Conservation (phyloP, 2,329 filamentous ascomycete species). For the Pezicula carpinea region DNA sequence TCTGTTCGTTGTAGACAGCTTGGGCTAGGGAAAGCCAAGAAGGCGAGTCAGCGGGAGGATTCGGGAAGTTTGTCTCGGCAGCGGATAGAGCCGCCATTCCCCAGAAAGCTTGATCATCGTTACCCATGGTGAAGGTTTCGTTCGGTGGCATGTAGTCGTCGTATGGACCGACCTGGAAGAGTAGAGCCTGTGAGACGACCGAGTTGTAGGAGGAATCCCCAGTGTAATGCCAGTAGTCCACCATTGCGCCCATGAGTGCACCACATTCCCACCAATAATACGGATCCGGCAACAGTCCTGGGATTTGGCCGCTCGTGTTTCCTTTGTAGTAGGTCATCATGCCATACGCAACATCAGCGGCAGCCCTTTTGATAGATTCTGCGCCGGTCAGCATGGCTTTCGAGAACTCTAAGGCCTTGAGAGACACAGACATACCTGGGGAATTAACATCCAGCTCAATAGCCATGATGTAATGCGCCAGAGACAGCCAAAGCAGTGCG, state of each 20-base stretch:
- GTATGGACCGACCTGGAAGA: constrained; percentile 68
- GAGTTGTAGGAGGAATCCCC: constrained; percentile 67
- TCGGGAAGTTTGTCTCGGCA: constrained; percentile 58
- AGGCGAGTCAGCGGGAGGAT: constrained; percentile 49
- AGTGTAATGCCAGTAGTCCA: constrained; percentile 82
- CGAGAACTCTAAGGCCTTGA: too few relatives aligned
- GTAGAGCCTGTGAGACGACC: constrained; percentile 59
- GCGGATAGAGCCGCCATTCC: constrained; percentile 64
- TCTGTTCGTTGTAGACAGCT: constrained; percentile 76
- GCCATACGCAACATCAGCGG: constrained; percentile 35
- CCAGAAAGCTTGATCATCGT: constrained; percentile 75
- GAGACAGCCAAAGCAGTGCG: too few relatives aligned
- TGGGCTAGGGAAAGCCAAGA: constrained; percentile 68
- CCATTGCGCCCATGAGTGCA: constrained; percentile 60
- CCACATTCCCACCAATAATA: constrained; percentile 64
- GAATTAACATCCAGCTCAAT: constrained; percentile 1
- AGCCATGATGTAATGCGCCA: neutral
- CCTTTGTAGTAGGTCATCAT: constrained; percentile 49
- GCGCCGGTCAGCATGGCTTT: neutral
- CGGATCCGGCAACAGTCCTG: constrained; percentile 41
- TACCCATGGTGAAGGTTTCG: constrained; percentile 61
- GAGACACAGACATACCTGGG: neutral
- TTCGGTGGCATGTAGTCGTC: constrained; percentile 74
- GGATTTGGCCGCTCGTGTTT: constrained; percentile 41
- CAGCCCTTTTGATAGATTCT: constrained; percentile 29